Base-by-base conservation (phyloP, 129 eudicot genomes). In the Chrysanthemum lavandulifolium region DNA sequence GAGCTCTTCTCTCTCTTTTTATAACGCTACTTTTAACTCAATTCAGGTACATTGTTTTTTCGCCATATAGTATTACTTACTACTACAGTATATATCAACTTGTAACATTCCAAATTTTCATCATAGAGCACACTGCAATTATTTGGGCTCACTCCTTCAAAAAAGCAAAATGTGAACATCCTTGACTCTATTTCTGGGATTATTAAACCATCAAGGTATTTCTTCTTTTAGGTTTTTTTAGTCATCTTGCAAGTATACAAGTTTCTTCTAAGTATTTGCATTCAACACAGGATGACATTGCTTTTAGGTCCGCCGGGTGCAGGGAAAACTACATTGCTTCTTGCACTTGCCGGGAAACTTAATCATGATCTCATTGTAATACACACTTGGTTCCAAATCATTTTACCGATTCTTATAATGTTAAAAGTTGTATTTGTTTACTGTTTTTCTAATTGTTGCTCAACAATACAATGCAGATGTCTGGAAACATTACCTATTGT, bases 301-400 rank as follows among this genome's bases (percentile, higher is more conserved):
- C 86, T 84, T 74, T 56, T 84, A 75, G 89, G 89, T 40, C 86
- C 86, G 13, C 89, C 89, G 16, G 78, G 86, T 29, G 83, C 86
- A 5, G 89, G 89, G 2, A 84, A 84, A 67, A 84, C 89, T 12
- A 81, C 89, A 16, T 75, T 84, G 77, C 40, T 84, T 23, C 69
- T 84, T 53, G 89, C 86, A 11, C 81, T 84, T 43, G 79, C 89
- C 9, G 84, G 84, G 31, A 81, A 84, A 54, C 84, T 84, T 13
- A 74, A 78, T 43, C 65, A 61, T 15, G 68, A 75, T 70, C 53
- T 84, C 13, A 81, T 75, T 62, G 83, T 79, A 72, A 65, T 8
- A 73, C 48, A 45, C 40, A 10, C 4, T 47, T 60, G 45, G 7
- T 43, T 13, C 13, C 9, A 21, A 12, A 23, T 59, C 68, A 14